phyloP scores from a whole-genome alignment of 345 rosid species.

The Streptanthus diversifolius region DNA sequence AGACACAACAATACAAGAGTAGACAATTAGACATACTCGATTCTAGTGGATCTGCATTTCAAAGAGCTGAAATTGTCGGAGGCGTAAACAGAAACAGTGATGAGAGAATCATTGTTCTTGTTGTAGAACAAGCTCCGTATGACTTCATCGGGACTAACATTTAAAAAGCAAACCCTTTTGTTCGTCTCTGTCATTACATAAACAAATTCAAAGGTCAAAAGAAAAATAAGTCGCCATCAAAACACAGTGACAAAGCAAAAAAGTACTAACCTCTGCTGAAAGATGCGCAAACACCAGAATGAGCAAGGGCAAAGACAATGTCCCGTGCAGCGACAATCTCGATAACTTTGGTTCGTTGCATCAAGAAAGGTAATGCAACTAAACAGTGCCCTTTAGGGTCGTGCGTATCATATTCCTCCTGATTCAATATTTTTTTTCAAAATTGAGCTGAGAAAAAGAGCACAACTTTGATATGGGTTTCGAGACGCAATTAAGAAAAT shows the following conservation, averaged over 20 bases:
- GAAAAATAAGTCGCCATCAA: constrained; percentile 55
- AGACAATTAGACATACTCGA: constrained; percentile 50
- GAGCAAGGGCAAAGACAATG: constrained; percentile 85
- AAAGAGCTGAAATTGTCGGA: constrained; percentile 82
- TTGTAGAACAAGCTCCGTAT: constrained; percentile 80
- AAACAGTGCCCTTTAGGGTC: constrained; percentile 74
- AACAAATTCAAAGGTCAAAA: not conserved
- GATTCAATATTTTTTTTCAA: not conserved
- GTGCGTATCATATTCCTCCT: constrained; percentile 90
- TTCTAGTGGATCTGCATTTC: constrained; percentile 86
- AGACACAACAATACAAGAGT: not conserved
- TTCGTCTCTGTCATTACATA: constrained; percentile 54
- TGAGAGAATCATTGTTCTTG: constrained; percentile 88
- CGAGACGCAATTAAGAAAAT: not conserved
- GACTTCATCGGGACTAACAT: constrained; percentile 82
- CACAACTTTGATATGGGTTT: not conserved
- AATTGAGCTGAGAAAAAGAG: not conserved
- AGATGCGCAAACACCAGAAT: constrained; percentile 85
- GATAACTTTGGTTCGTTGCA: constrained; percentile 73
- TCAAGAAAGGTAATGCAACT: constrained; percentile 63
- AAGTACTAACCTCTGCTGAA: constrained; percentile 66
- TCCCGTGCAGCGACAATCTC: constrained; percentile 90
- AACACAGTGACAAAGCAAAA: constrained; percentile 2
- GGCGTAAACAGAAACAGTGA: constrained; percentile 85
- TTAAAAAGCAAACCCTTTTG: constrained; percentile 71